Base-by-base conservation (phyloP, 768 basidiomycete genomes). In the Amanita inopinata region DNA sequence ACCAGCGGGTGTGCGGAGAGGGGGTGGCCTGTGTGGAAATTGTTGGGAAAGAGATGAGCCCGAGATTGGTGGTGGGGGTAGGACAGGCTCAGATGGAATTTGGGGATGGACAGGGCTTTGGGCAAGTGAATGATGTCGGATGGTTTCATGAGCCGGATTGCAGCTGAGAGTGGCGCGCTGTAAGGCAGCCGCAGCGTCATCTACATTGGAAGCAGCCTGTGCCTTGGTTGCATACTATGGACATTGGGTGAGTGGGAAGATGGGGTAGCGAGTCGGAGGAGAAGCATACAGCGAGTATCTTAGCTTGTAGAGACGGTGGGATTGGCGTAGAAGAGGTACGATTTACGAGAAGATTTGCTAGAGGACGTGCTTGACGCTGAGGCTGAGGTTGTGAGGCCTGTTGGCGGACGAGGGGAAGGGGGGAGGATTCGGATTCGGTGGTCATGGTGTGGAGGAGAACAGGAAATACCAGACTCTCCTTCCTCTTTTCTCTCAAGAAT, bases 221-320 rank as follows among this genome's bases (percentile, higher is more conserved):
- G 18, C 52, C 50, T 7, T 57, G 43, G 27, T 59, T 19, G 22
- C 37, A n/a, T 43, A 40, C 44, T 45, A 31, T 31, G 19, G 11
- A 33, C 5, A 24, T 17, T 12, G 9, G 9, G 28, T 42, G 30
- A 42, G 33, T 12, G 18, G 12, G 30, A 9, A 25, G 31, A 20
- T 10, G 20, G 32, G 49, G 33, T 46, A 46, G 31, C 53, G 50
- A 43, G 34, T 5, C 10, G 11, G 12, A 33, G 33, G 19, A 1
- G 9, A 15, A 10, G 30, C 61, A 52, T 57, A 93, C 90, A 20
- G 83, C 87, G 31, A 85, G 87, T 83, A 97, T 86, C 69, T 91
- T 96, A 48, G 87, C 89, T 57, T 92, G 91, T 33, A 98, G 72
- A 34, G 78, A 73, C 0, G 92, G 88, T 0, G 93, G 93, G 48